Conservation (phyloP, 2,329 filamentous ascomycete genomes). For the Penicillium sp. region DNA sequence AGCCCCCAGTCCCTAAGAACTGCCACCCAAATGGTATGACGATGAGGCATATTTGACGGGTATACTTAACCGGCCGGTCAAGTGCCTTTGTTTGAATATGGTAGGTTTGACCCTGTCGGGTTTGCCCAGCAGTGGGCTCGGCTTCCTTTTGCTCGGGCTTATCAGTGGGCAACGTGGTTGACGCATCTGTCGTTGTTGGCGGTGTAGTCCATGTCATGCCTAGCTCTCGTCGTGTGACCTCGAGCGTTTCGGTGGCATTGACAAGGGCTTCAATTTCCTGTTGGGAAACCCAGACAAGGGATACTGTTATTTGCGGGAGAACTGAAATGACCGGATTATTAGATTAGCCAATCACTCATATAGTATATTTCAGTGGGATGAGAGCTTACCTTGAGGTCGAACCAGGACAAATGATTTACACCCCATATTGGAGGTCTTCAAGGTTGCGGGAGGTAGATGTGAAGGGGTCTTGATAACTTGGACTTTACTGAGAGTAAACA, state of each 20-base stretch:
- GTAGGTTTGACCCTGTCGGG: not conserved
- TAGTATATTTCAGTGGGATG: not conserved
- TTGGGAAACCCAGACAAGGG: not conserved
- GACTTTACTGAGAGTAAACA: not conserved
- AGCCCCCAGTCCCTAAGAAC: too few relatives aligned
- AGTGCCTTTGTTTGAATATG: not conserved
- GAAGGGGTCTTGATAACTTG: not conserved
- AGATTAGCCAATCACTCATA: not conserved
- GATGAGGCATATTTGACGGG: not conserved
- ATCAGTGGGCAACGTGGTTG: not conserved
- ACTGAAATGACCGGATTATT: not conserved
- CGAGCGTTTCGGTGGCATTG: not conserved
- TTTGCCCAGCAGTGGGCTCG: too few relatives aligned
- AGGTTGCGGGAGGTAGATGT: not conserved
- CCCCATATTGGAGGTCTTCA: not conserved
- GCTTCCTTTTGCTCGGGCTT: too few relatives aligned
- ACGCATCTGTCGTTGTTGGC: too few relatives aligned
- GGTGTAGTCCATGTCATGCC: too few relatives aligned
- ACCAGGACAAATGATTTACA: not conserved
- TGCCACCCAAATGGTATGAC: not conserved
- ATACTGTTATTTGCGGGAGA: not conserved
- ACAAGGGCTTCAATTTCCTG: not conserved
- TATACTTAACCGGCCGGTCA: not conserved
- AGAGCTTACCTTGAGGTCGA: not conserved
- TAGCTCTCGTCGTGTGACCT: not conserved